Conservation (phyloP, 2,329 filamentous ascomycete genomes). For the Pseudopyricularia cyperi region DNA sequence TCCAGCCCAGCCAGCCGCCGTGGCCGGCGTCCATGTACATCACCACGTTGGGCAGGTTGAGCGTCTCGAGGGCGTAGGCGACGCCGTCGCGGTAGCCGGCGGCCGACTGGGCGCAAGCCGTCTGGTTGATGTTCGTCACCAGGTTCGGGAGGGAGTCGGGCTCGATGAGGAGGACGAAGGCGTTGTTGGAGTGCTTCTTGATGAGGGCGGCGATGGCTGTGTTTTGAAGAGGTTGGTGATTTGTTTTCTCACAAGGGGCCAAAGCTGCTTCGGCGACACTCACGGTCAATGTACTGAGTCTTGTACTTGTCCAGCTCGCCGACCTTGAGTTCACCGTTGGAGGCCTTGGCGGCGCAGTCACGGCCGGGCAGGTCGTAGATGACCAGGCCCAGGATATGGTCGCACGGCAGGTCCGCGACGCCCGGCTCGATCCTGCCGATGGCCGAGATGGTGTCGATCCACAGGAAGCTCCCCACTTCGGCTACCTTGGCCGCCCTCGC, state of each 20-base stretch:
- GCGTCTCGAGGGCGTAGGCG: conserved; percentile 38
- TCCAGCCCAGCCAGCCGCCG: conserved; percentile 52
- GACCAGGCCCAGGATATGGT: conserved; percentile 32
- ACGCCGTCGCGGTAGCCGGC: conserved; percentile 40
- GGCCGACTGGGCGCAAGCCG: conserved; percentile 39
- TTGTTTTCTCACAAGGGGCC: background rate
- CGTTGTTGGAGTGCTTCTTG: conserved; percentile 38
- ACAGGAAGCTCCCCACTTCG: conserved; percentile 25
- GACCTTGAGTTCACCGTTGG: conserved; percentile 47
- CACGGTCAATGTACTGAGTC: conserved; percentile 25
- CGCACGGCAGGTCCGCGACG: conserved; percentile 20
- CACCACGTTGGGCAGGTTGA: conserved; percentile 48
- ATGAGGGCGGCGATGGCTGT: conserved; percentile 36
- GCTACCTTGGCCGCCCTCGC: conserved; percentile 19
- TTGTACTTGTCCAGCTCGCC: conserved; percentile 32
- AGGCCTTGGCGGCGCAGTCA: conserved; percentile 49
- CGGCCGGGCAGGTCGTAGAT: conserved; percentile 52
- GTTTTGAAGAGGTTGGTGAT: background rate
- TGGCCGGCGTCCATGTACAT: conserved; percentile 54
- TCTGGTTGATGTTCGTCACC: conserved; percentile 43
- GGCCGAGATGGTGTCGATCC: conserved; percentile 25
- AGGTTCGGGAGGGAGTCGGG: conserved; percentile 51
- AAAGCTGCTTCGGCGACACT: conserved; percentile 5
- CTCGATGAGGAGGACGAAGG: conserved; percentile 32
- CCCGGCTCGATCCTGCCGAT: conserved; percentile 22